Evolutionary conservation across 257 asterid genomes (phyloP).

Genomic region (Solanum tacnaense): DNA sequence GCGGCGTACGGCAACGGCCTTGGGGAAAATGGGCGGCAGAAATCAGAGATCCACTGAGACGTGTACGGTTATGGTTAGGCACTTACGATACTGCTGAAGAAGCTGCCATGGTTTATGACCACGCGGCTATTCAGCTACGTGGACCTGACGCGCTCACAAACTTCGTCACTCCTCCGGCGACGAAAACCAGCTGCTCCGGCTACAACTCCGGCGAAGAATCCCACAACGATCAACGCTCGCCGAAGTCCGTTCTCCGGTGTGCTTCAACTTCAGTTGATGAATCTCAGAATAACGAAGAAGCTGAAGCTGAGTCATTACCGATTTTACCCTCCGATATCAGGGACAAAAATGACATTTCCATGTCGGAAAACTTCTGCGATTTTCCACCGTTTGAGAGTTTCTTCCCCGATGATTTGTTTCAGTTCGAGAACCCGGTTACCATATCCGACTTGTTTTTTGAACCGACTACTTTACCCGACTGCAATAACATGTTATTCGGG

Average conservation of each 20-base stretch:
- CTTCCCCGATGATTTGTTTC: constrained; percentile 37
- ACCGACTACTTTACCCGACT: constrained; percentile 22
- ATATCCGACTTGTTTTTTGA: constrained; percentile 51
- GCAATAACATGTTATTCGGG: constrained; percentile 27
- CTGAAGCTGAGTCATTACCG: constrained; percentile 32
- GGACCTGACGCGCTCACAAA: constrained; percentile 94
- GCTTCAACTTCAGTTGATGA: constrained; percentile 28
- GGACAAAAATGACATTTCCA: constrained; percentile 1
- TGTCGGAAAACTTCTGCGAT: constrained; percentile 21
- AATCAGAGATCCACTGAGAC: constrained; percentile 78
- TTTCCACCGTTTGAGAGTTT: constrained; percentile 18
- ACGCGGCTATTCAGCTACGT: constrained; percentile 90
- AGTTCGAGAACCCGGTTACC: constrained; percentile 34
- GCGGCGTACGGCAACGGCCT: constrained; percentile 89
- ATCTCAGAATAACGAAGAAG: constrained; percentile 29
- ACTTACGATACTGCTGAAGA: constrained; percentile 94
- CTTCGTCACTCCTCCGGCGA: constrained; percentile 32
- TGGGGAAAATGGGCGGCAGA: constrained; percentile 99
- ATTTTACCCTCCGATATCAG: not conserved
- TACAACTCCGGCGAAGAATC: constrained; percentile 78
- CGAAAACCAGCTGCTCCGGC: constrained; percentile 24
- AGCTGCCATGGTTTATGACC: constrained; percentile 97
- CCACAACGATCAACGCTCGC: constrained; percentile 39
- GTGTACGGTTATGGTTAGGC: constrained; percentile 87
- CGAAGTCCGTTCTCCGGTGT: constrained; percentile 64